These are phyloP conservation scores for Apiospora koreana DNA, from an alignment of 2,329 filamentous ascomycete genomes.

Conservation along the genomic window DNA sequence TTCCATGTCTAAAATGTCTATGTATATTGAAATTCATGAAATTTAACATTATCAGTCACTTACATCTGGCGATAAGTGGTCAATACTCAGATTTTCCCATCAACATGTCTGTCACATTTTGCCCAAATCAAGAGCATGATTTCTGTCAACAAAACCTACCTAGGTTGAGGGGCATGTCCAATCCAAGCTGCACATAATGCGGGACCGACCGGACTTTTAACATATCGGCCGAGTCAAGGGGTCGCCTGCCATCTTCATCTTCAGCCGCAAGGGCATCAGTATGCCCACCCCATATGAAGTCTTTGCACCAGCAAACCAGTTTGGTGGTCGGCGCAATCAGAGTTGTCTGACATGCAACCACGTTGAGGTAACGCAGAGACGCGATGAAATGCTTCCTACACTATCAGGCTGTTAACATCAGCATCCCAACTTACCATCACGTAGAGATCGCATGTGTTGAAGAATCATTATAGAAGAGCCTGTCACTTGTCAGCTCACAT, in stretches of 20 bases:
- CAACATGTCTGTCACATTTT: background rate
- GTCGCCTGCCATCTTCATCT: background rate
- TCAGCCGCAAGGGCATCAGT: background rate
- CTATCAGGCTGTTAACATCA: slow-evolving; percentile 3
- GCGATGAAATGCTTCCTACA: background rate
- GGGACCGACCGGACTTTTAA: background rate
- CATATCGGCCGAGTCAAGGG: background rate
- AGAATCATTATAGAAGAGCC: background rate
- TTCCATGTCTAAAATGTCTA: background rate
- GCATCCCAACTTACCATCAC: slow-evolving; percentile 3
- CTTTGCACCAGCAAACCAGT: background rate
- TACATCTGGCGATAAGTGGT: background rate
- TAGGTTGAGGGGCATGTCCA: background rate
- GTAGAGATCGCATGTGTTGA: background rate
- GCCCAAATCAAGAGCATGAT: background rate
- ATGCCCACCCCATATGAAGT: background rate
- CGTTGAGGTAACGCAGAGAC: background rate
- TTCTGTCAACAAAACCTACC: background rate
- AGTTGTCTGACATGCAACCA: background rate
- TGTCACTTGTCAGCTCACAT: slow-evolving; percentile 6
- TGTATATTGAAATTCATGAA: background rate
- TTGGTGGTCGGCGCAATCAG: background rate
- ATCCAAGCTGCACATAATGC: background rate
- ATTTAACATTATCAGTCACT: background rate
- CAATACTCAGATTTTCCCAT: too few relatives aligned